Evolutionary conservation across 2,329 filamentous ascomycete genomes (phyloP).

Genomic region (Neoarthrinium moseri): DNA sequence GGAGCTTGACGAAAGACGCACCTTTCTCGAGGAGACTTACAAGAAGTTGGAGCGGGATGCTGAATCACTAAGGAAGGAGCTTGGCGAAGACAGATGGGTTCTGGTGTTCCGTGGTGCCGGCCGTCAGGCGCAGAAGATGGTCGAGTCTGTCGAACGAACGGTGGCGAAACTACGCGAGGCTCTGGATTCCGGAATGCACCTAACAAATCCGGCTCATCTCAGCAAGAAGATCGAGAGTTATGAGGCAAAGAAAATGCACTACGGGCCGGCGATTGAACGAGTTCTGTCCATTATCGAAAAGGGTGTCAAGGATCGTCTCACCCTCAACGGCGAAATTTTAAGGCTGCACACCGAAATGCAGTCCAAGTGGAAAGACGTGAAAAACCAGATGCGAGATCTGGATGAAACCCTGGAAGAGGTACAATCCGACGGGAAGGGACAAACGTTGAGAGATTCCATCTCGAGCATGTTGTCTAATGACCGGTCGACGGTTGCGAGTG

Average conservation of each 20-base stretch:
- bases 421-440: slow-evolving; percentile 58
- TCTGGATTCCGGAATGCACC: slow-evolving; percentile 70
- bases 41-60: slow-evolving; percentile 87
- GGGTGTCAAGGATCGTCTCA: slow-evolving; percentile 92
- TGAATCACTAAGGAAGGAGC: slow-evolving; percentile 81
- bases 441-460: slow-evolving; percentile 86
- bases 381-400: slow-evolving; percentile 74
- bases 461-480: slow-evolving; percentile 89
- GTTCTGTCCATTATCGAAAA: slow-evolving; percentile 92
- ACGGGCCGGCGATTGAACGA: slow-evolving; percentile 87
- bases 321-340: slow-evolving; percentile 93
- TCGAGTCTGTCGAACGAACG: slow-evolving; percentile 88
- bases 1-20: slow-evolving; percentile 75
- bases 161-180: slow-evolving; percentile 78
- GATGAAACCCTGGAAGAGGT: slow-evolving; percentile 75
- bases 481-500: slow-evolving; percentile 67
- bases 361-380: slow-evolving; percentile 74
- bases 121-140: slow-evolving; percentile 92
- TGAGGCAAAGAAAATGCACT: slow-evolving; percentile 92
- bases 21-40: slow-evolving; percentile 79
- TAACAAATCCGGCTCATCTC: slow-evolving; percentile 68
- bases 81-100: slow-evolving; percentile 95
- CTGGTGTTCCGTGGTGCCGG: slow-evolving; percentile 92
- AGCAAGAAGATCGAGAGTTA: slow-evolving; percentile 88
- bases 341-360: slow-evolving; percentile 84